Evolutionary conservation across 2,329 filamentous ascomycete genomes (phyloP).

Genomic region (Erysiphe pulchra): DNA sequence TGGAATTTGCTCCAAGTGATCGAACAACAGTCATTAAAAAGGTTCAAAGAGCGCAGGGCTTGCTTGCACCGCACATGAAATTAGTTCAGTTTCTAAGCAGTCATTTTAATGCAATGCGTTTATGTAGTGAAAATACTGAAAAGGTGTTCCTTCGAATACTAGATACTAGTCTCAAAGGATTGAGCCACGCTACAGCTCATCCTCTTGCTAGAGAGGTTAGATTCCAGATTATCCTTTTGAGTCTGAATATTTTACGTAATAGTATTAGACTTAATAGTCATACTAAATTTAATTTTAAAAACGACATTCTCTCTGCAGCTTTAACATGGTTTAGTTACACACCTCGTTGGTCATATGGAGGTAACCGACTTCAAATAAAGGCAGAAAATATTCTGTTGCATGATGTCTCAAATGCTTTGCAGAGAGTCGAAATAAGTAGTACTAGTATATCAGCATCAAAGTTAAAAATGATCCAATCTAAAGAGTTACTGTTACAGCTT

Average conservation of each 20-base stretch:
- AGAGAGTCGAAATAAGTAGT: constrained; percentile 34
- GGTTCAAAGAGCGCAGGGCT: constrained; percentile 55
- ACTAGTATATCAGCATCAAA: constrained; percentile 11
- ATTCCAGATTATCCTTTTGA: constrained; percentile 68
- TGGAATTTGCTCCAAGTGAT: constrained; percentile 84
- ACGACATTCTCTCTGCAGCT: constrained; percentile 64
- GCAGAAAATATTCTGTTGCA: constrained; percentile 64
- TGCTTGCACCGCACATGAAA: constrained; percentile 66
- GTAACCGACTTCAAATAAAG: constrained; percentile 79
- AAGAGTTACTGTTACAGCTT: constrained; percentile 59
- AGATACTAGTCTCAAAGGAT: constrained; percentile 48
- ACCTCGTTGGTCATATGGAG: constrained; percentile 84
- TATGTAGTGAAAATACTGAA: constrained; percentile 62
- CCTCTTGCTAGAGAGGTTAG: constrained; percentile 80
- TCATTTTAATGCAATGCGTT: constrained; percentile 80
- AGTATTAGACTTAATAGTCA: constrained; percentile 37
- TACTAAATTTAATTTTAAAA: constrained; percentile 62
- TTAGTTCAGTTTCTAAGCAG: constrained; percentile 76
- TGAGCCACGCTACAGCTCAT: constrained; percentile 47
- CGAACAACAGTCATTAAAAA: constrained; percentile 45
- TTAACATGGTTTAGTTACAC: constrained; percentile 69
- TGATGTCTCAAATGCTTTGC: constrained; percentile 46
- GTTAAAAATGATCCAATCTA: constrained; percentile 42
- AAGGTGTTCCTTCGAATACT: constrained; percentile 61
- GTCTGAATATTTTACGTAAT: constrained; percentile 48